Evolutionary conservation across 768 basidiomycete genomes (phyloP).

Genomic region (Suillus occidentalis): DNA sequence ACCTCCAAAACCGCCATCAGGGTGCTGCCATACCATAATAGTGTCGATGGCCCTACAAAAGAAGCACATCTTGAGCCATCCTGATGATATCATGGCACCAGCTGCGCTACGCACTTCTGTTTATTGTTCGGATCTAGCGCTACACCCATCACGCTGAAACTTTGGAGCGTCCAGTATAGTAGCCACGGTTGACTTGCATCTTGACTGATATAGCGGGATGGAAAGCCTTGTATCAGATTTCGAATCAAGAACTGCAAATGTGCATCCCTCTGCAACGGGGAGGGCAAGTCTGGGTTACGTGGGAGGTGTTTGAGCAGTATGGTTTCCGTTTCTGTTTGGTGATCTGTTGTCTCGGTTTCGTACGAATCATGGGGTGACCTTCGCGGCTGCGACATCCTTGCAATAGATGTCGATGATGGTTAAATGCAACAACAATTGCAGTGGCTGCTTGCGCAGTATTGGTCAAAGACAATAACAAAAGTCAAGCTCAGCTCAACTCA

Average conservation of each 20-base stretch:
- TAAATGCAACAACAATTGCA: background rate
- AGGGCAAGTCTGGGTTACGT: conserved; percentile 22
- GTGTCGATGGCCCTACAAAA: conserved; percentile 71
- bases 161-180: conserved; percentile 89
- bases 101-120: conserved; percentile 56
- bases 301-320: conserved; percentile 59
- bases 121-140: conserved; percentile 76
- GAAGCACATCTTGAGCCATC: background rate
- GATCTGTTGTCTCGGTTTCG: conserved; percentile 59
- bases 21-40: conserved; percentile 79
- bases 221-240: conserved; percentile 77
- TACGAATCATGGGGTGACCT: conserved; percentile 56
- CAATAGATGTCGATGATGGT: background rate
- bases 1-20: conserved; percentile 88
- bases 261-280: conserved; percentile 54
- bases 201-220: conserved; percentile 73
- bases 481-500: background rate
- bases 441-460: background rate
- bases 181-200: conserved; percentile 97
- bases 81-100: background rate
- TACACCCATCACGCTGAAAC: conserved; percentile 77
- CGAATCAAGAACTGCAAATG: conserved; percentile 79
- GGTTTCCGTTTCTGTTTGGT: conserved; percentile 67
- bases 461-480: background rate
- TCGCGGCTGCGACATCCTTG: conserved; percentile 24